phyloP scores from a whole-genome alignment of 176 grass and related monocot species.

The Raddia distichophylla region DNA sequence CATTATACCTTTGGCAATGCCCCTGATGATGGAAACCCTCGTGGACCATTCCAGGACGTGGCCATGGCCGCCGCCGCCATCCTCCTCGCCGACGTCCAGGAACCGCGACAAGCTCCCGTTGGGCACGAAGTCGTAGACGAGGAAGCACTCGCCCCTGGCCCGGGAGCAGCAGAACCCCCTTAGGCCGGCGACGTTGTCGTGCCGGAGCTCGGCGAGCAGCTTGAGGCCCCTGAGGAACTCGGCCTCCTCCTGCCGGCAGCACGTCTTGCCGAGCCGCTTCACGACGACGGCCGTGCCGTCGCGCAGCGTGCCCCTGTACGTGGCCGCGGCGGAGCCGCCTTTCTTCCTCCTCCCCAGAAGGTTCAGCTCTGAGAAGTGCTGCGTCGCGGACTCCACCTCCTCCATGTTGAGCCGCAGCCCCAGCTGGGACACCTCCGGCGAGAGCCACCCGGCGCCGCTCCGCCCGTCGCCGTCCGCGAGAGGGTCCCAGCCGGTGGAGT shows the following conservation, averaged over 20 bases:
- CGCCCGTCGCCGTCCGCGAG: conserved; percentile 64
- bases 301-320: conserved; percentile 73
- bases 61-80: background rate
- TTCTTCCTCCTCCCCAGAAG: conserved; percentile 68
- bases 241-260: conserved; percentile 82
- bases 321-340: conserved; percentile 47
- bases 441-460: conserved; percentile 38
- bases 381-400: conserved; percentile 90
- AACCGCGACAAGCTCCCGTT: conserved; percentile 76
- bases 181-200: conserved; percentile 77
- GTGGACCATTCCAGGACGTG: conserved; percentile 70
- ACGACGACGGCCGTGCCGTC: conserved; percentile 75
- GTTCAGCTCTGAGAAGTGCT: conserved; percentile 89
- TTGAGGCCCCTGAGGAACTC: conserved; percentile 83
- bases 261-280: conserved; percentile 81
- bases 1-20: conserved; percentile 85
- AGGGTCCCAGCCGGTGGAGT: conserved; percentile 87
- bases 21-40: conserved; percentile 88
- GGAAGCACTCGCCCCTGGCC: conserved; percentile 88
- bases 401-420: conserved; percentile 75
- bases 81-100: conserved; percentile 54
- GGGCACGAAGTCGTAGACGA: conserved; percentile 83
- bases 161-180: conserved; percentile 88
- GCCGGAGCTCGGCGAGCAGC: conserved; percentile 56
- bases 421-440: conserved; percentile 54